phyloP scores from a whole-genome alignment of 371 early-diverging fungal species.

The Blakeslea trispora region DNA sequence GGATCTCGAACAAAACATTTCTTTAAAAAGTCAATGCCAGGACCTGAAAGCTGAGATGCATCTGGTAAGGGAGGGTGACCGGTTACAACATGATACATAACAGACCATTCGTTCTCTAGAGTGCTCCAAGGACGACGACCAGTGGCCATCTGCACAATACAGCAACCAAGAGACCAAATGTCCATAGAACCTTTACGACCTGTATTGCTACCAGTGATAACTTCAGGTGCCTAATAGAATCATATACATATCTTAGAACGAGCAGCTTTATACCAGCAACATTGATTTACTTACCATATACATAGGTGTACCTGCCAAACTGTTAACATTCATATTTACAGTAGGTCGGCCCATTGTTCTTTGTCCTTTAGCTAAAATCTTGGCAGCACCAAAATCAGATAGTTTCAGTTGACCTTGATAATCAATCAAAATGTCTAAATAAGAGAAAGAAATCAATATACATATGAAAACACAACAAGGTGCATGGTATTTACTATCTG shows the following conservation, averaged over 20 bases:
- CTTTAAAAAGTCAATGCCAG: slow-evolving; percentile 76
- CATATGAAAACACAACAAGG: slow-evolving; percentile 29
- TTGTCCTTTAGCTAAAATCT: slow-evolving; percentile 79
- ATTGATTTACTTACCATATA: slow-evolving; percentile 72
- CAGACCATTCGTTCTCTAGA: slow-evolving; percentile 93
- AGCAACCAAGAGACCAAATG: slow-evolving; percentile 94
- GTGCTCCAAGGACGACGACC: slow-evolving; percentile 93
- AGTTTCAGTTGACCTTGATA: slow-evolving; percentile 79
- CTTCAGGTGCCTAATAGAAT: slow-evolving; percentile 82
- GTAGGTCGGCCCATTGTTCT: slow-evolving; percentile 70
- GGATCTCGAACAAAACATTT: slow-evolving; percentile 81
- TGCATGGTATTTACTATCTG: slow-evolving; percentile 83
- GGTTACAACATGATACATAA: slow-evolving; percentile 83
- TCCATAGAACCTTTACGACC: slow-evolving; percentile 86
- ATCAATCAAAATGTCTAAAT: slow-evolving; percentile 77
- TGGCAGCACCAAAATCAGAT: slow-evolving; percentile 91
- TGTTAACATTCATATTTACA: slow-evolving; percentile 61
- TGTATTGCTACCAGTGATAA: slow-evolving; percentile 80
- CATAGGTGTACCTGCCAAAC: slow-evolving; percentile 93
- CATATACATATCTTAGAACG: background rate
- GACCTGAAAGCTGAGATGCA: slow-evolving; percentile 59
- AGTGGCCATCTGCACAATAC: slow-evolving; percentile 93
- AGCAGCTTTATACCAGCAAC: background rate
- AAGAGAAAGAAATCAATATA: too few species aligned
- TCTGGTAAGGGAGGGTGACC: slow-evolving; percentile 77